Base-by-base conservation (phyloP, 2,329 filamentous ascomycete species). In the Endoconidiophora laricicola region DNA sequence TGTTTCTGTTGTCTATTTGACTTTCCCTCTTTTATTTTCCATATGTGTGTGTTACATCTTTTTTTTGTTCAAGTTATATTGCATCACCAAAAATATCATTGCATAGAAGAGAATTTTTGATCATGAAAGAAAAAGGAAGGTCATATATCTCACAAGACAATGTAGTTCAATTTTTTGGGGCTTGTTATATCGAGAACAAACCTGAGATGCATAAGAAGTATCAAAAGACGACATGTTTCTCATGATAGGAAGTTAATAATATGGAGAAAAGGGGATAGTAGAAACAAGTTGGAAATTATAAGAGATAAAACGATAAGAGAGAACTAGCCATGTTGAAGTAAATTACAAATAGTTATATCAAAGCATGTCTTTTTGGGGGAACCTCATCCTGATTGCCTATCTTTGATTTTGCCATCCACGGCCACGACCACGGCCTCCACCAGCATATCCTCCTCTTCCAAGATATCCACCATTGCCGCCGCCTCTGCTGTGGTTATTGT, bases 1-100 rank as follows among this genome's bases (percentile, higher is more conserved):
- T 46, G 52, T 23, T 55, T 54, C 6, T 57, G 50, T n/a, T 55
- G 55, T 23, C 16, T 59, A 55, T 46, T 46, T 37, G 24, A 22
- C 18, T 46, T 2, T 14, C 7, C 22, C 22, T 16, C 16, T 16
- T 41, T 57, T 55, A 6, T 56, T 53, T 22, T 54, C 52, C 47
- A 52, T 18, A 22, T 43, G 6, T 14, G 26, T 42, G 22, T 46
- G 36, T 43, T 41, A 45, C 46, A 36, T 38, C 22, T 46, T 44
- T 6, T 46, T 46, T n/a, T 46, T 37, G 44, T 26, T 47, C 26
- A 18, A 26, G 38, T 23, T 24, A 4, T 48, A 12, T n/a, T 33
- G 14, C 29, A 48, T 48, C 29, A 42, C 16, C 18, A 23, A 39
- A 47, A 23, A 47, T 37, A 23, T n/a, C 38, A 22, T 47, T 46